Evolutionary conservation across 805 yeast genomes (phyloP), one percentile per base, ranked within the genome.

Genomic region (Candida caryicola): DNA sequence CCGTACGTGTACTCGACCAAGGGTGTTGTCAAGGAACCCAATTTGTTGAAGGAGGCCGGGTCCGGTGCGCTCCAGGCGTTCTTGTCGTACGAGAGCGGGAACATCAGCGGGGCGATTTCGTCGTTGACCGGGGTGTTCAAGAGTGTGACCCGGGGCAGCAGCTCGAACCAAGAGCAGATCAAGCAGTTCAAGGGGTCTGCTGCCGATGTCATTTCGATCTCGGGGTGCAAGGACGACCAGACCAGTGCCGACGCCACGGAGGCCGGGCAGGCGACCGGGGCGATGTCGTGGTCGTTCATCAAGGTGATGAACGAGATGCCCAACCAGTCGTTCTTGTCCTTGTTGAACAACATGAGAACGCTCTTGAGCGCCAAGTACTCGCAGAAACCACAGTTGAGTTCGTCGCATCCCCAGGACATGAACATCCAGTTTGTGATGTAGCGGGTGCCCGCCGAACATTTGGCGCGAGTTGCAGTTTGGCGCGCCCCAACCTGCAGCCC

Each of bases 191-290:
- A 64, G 46, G 54, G 60, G 10, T 62, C 68, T 2, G 63, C 69
- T 2, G 71, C 69, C 1, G 71, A 64, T 51, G 62, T 60, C 14
- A 59, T 64, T 31, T 55, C 64, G 18, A 51, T 64, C 14, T 54
- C 62, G 12, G 71, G 71, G 9, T 63, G 69, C 48, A 64, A 64
- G 46, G 71, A 64, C 41, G 66, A 62, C 46, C 71, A 64, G 46
- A 64, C 71, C 5, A 54, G 62, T 37, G 71, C 71, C 13, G 71
- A 64, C 52, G 66, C 71, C 5, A 47, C 43, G 14, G 62, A 62
- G 40, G 50, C 45, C 36, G 69, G 69, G n/a, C 51, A 36, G 36
- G 57, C 56, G 27, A 64, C 68, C 12, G 71, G 71, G 14, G 71
- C 71, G 17, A 64, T 64, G 71, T 55, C 64, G 38, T 63, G 64